Base-by-base conservation (phyloP, 345 rosid genomes). In the Salix viminalis region DNA sequence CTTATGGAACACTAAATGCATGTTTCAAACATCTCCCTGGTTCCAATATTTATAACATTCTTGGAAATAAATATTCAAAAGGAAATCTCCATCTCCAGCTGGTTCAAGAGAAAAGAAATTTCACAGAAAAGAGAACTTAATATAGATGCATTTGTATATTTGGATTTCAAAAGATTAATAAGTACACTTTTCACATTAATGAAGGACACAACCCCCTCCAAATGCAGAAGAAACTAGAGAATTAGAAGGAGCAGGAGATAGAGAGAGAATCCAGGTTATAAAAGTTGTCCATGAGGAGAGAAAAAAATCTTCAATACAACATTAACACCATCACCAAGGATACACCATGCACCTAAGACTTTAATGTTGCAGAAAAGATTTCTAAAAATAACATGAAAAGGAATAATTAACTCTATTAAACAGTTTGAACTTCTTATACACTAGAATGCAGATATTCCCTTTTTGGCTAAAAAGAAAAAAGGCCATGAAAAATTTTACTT, bases 401-500 rank as follows among this genome's bases (percentile, higher is more conserved):
- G 64, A 58, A 58, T 58, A 26, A n/a, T 24, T n/a, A n/a, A 58
- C 23, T 58, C 15, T 23, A n/a, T 58, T 24, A n/a, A 26, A n/a
- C 14, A 4, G 26, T 58, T 58, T 58, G 26, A 11, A 23, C 14
- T 10, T 26, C 62, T 56, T n/a, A n/a, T 56, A 58, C 28, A 58
- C 14, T 23, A n/a, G 26, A 58, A 9, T n/a, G 62, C 15, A 11
- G 26, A n/a, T 58, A 58, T 23, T 58, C 28, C 11, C 4, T 2
- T 10, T 65, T 1, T 30, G 12, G 41, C 68, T 15, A 58, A 18
- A 21, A 58, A 8, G 11, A 19, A 18, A 58, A 58, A 19, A 15
- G 12, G 4, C 66, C 24, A 65, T 10, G 48, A 32, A n/a, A 50
- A 54, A 64, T 36, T 52, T 69, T 12, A 83, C 97, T 93, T 90